A percentile compares a stretch with the other conserved stretches of the same genome.
Evolutionary conservation across 2,329 filamentous ascomycete genomes (phyloP).

Genomic region (Stachybotrys chlorohalonatus): DNA sequence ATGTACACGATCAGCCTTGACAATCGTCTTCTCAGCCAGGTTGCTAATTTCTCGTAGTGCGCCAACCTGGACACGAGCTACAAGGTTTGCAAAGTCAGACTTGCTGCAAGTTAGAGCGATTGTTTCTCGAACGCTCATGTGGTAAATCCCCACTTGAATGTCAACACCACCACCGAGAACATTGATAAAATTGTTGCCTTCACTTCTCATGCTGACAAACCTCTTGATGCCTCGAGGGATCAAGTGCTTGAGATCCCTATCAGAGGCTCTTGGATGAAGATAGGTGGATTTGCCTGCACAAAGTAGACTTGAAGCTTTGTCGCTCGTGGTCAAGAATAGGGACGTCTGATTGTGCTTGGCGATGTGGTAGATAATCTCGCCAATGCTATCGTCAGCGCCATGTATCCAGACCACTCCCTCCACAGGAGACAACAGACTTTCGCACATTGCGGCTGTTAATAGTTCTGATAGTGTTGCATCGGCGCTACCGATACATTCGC

Average conservation of each 20-base stretch:
- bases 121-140: not conserved
- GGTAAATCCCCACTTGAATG: not conserved
- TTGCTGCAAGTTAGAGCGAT: not conserved
- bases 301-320: not conserved
- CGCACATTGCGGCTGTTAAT: not conserved
- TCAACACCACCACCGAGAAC: not conserved
- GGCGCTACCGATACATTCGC: not conserved
- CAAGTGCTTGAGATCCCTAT: not conserved
- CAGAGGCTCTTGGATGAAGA: not conserved
- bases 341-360: not conserved
- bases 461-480: not conserved
- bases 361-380: not conserved
- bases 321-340: not conserved
- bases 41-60: not conserved
- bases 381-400: not conserved
- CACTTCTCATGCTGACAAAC: not conserved
- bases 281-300: not conserved
- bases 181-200: not conserved
- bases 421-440: not conserved
- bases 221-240: not conserved
- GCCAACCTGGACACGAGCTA: not conserved
- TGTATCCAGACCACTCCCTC: not conserved
- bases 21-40: not conserved
- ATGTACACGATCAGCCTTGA: slow-evolving; percentile 1
- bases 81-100: not conserved